Conservation (phyloP, 1,284 basidiomycete species). For the Cutaneotrichosporon sp. region DNA sequence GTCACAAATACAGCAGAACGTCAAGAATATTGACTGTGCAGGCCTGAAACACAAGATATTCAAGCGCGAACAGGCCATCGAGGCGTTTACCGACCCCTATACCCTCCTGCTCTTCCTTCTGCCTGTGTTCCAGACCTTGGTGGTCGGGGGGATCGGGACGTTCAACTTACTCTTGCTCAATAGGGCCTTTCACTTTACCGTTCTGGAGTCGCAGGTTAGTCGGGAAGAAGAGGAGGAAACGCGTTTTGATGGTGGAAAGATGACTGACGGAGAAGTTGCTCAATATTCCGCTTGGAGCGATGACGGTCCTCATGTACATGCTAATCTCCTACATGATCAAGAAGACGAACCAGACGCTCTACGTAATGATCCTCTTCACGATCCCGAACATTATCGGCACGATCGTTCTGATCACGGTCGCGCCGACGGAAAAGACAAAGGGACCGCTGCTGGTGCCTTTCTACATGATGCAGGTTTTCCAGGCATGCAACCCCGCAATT, state of each 20-base stretch:
- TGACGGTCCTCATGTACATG: conserved; percentile 15
- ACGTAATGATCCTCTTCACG: conserved; percentile 11
- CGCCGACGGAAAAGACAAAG: conserved; percentile 3
- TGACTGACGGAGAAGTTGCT: conserved; percentile 11
- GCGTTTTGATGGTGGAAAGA: background rate
- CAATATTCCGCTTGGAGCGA: conserved; percentile 21
- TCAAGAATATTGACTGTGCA: background rate
- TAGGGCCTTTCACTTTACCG: conserved; percentile 21
- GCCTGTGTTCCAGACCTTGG: conserved; percentile 24
- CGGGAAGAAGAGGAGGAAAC: too few relatives aligned
- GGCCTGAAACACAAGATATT: conserved; percentile 27
- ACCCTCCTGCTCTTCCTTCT: conserved; percentile 28
- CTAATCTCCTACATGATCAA: conserved; percentile 6
- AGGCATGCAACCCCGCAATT: conserved; percentile 14
- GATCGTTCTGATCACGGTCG: conserved; percentile 18
- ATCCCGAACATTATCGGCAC: conserved; percentile 16
- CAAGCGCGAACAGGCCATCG: conserved; percentile 25
- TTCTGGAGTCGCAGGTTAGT: conserved; percentile 11
- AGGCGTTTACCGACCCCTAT: conserved; percentile 30
- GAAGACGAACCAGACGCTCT: conserved; percentile 1
- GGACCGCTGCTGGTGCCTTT: conserved; percentile 18
- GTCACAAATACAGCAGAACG: too few relatives aligned
- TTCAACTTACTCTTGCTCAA: conserved; percentile 26
- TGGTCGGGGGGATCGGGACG: conserved; percentile 33
- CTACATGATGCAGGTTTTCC: conserved; percentile 13